A percentile compares a stretch with the other conserved stretches of the same genome.
These are phyloP conservation scores for Melanomma pulvis-pyrius DNA, from an alignment of 495 filamentous ascomycete species.

Conservation along the genomic window DNA sequence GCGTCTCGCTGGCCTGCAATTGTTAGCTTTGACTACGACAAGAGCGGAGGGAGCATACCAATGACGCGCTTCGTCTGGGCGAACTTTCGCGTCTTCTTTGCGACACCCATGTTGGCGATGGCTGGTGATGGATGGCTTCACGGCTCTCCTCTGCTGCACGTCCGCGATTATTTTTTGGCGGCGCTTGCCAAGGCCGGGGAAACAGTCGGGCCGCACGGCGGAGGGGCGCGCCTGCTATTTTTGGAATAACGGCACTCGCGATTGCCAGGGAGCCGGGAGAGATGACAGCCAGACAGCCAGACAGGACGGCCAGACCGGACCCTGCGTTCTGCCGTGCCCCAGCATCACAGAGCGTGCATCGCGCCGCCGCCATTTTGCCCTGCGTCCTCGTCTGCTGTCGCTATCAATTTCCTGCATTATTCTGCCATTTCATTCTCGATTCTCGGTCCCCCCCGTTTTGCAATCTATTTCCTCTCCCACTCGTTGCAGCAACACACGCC, in stretches of 20 bases:
- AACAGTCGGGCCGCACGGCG: conserved; percentile 6
- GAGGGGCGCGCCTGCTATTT: neutral
- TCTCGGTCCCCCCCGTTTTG: neutral
- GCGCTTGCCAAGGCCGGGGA: conserved; percentile 17
- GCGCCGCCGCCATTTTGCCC: neutral
- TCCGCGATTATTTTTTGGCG: conserved; percentile 8
- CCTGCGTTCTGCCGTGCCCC: neutral
- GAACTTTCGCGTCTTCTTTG: conserved; percentile 56
- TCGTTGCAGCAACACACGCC: conserved; percentile 3
- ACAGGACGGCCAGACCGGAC: neutral
- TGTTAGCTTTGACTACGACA: conserved; percentile 33
- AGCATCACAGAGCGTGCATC: conserved; percentile 11
- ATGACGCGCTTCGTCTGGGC: conserved; percentile 55
- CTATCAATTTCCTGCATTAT: neutral
- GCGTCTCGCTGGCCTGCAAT: conserved; percentile 54
- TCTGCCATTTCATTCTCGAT: neutral
- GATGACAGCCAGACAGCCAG: neutral
- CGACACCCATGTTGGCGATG: conserved; percentile 47
- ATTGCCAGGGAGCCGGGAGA: neutral
- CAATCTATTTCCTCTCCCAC: neutral
- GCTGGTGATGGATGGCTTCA: neutral
- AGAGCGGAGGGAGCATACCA: neutral
- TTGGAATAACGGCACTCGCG: neutral
- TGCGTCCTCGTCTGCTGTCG: neutral
- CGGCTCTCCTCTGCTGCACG: neutral